A percentile compares a stretch with the other conserved stretches of the same genome.
phyloP scores from a whole-genome alignment of 208 protist species.

The Leishmania tropica region DNA sequence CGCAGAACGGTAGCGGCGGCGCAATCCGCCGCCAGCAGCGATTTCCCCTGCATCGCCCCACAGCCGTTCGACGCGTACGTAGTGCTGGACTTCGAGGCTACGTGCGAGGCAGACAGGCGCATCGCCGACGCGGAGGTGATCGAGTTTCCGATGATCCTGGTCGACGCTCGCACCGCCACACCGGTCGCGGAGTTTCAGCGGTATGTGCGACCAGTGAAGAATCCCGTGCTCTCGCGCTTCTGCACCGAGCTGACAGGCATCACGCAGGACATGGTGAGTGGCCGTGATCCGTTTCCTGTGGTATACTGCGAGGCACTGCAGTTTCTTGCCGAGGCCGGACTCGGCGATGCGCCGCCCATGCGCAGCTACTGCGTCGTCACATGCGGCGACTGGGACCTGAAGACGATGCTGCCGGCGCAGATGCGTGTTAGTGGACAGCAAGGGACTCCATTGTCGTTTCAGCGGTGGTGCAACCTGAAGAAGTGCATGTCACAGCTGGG shows the following conservation, averaged over 20 bases:
- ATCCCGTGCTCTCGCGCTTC: conserved; percentile 68
- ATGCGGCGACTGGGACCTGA: conserved; percentile 95
- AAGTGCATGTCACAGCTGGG: conserved; percentile 49
- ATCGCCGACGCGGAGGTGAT: conserved; percentile 77
- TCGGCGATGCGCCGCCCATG: conserved; percentile 46
- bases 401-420: conserved; percentile 83
- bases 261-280: conserved; percentile 65
- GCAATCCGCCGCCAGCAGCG: background rate
- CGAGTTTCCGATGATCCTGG: conserved; percentile 87
- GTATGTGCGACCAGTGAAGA: conserved; percentile 81
- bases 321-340: conserved; percentile 52
- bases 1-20: background rate
- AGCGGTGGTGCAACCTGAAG: conserved; percentile 93
- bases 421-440: conserved; percentile 36
- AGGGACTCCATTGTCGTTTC: conserved; percentile 30
- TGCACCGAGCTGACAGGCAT: conserved; percentile 92
- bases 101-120: conserved; percentile 64
- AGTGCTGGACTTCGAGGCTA: conserved; percentile 96
- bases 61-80: conserved; percentile 68
- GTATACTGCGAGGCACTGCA: conserved; percentile 65
- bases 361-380: conserved; percentile 89
- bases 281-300: conserved; percentile 51
- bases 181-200: conserved; percentile 86
- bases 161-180: conserved; percentile 51
- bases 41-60: background rate